Evolutionary conservation across 495 filamentous ascomycete species (phyloP).

Genomic region (Xylaria telfairii): DNA sequence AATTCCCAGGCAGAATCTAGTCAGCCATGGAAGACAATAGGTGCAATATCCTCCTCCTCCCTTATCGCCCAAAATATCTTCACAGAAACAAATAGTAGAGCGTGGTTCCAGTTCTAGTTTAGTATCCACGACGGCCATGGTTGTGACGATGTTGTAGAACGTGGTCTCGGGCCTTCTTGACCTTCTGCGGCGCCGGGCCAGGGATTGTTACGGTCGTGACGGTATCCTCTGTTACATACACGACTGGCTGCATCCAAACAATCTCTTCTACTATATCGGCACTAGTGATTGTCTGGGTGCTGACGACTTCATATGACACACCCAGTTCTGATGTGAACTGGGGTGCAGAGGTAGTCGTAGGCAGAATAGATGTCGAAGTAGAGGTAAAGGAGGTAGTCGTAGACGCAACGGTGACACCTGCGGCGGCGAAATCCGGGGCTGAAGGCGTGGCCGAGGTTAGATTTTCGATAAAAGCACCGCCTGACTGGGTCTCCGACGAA

Average conservation of each 20-base stretch:
- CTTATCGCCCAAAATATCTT: slow-evolving; percentile 34
- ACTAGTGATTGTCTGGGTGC: slow-evolving; percentile 52
- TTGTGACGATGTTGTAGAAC: slow-evolving; percentile 32
- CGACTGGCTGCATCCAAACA: slow-evolving; percentile 52
- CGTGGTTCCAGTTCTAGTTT: slow-evolving; percentile 12
- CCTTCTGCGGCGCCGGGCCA: slow-evolving; percentile 16
- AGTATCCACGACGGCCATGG: slow-evolving; percentile 31
- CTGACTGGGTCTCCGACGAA: slow-evolving; percentile 24
- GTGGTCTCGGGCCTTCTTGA: slow-evolving; percentile 30
- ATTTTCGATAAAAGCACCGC: slow-evolving; percentile 32
- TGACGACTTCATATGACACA: slow-evolving; percentile 42
- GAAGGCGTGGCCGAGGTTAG: slow-evolving; percentile 22
- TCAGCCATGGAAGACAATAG: slow-evolving; percentile 34
- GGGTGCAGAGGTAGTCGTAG: slow-evolving; percentile 34
- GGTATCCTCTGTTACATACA: slow-evolving; percentile 47
- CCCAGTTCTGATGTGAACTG: slow-evolving; percentile 31
- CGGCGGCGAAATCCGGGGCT: slow-evolving; percentile 26
- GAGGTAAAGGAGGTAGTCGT: slow-evolving; percentile 21
- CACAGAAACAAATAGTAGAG: slow-evolving; percentile 37
- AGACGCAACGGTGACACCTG: slow-evolving; percentile 29
- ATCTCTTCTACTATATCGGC: slow-evolving; percentile 49
- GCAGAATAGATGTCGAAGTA: slow-evolving; percentile 13
- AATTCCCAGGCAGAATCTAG: slow-evolving; percentile 31
- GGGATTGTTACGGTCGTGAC: slow-evolving; percentile 41
- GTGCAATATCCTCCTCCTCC: slow-evolving; percentile 32